phyloP scores from a whole-genome alignment of 2,329 filamentous ascomycete species.

The Xylariaceae sp. region DNA sequence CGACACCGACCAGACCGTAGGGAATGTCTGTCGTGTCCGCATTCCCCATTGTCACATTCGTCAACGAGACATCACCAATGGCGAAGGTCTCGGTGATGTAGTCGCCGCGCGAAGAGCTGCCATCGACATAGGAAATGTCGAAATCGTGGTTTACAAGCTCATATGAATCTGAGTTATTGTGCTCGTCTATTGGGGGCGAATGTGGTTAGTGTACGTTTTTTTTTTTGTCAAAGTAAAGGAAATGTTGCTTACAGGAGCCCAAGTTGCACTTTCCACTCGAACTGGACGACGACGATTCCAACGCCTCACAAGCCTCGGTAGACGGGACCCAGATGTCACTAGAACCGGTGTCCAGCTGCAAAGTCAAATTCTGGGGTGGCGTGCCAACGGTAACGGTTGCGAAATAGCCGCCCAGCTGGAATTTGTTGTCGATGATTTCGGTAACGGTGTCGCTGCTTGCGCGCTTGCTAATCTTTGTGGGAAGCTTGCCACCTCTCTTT shows the following conservation, averaged over 20 bases:
- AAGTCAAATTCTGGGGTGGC: constrained; percentile 50
- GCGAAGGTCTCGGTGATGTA: constrained; percentile 56
- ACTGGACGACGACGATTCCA: constrained; percentile 15
- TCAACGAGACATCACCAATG: constrained; percentile 49
- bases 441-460: constrained; percentile 35
- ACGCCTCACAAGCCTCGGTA: constrained; percentile 37
- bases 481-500: constrained; percentile 29
- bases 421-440: constrained; percentile 43
- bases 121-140: constrained; percentile 59
- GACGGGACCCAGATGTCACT: constrained; percentile 61
- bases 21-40: constrained; percentile 50
- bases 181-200: constrained; percentile 37
- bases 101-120: constrained; percentile 52
- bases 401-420: constrained; percentile 50
- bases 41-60: constrained; percentile 57
- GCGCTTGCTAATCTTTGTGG: constrained; percentile 34
- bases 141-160: constrained; percentile 42
- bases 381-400: constrained; percentile 54
- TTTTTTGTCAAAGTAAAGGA: background rate
- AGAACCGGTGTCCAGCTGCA: constrained; percentile 63
- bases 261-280: constrained; percentile 35
- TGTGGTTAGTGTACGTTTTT: constrained; percentile 15
- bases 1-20: constrained; percentile 58
- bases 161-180: constrained; percentile 44
- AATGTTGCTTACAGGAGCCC: constrained; percentile 42